Percentiles rank a stretch among this genome's conserved stretches.
These are phyloP conservation scores for Suhomyces guaymorum DNA, from an alignment of 1,139 yeast species.

Conservation along the genomic window DNA sequence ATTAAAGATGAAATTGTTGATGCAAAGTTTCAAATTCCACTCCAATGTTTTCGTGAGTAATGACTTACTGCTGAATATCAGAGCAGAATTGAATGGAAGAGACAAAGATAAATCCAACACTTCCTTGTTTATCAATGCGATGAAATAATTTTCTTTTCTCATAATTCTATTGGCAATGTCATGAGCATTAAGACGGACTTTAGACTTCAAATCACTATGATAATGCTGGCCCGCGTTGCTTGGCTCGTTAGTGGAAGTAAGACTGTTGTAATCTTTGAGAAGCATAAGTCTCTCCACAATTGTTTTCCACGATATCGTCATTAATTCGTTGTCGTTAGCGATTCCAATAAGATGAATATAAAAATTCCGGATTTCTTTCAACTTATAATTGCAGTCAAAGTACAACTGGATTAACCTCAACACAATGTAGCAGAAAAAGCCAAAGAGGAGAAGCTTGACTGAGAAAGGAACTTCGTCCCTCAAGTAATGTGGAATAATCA, in stretches of 20 bases:
- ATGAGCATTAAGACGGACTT: conserved; percentile 82
- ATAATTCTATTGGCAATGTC: conserved; percentile 93
- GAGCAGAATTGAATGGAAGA: conserved; percentile 33
- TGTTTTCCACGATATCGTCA: conserved; percentile 90
- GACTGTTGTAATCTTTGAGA: conserved; percentile 77
- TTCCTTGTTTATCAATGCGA: conserved; percentile 82
- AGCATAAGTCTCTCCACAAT: conserved; percentile 77
- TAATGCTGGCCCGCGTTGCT: conserved; percentile 24
- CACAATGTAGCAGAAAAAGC: conserved; percentile 58
- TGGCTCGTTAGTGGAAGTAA: conserved; percentile 45
- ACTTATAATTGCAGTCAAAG: conserved; percentile 47
- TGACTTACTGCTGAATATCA: conserved; percentile 27
- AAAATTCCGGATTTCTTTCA: conserved; percentile 65
- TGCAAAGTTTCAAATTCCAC: conserved; percentile 89
- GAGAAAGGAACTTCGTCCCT: conserved; percentile 47
- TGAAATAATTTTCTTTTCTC: conserved; percentile 91
- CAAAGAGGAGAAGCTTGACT: conserved; percentile 60
- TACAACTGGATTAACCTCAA: conserved; percentile 64
- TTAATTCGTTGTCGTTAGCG: conserved; percentile 72
- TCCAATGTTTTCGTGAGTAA: conserved; percentile 84
- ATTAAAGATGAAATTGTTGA: conserved; percentile 83
- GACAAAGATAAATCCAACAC: conserved; percentile 59
- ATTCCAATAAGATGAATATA: conserved; percentile 68
- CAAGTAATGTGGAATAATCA: conserved; percentile 65
- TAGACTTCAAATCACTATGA: conserved; percentile 61